phyloP scores from a whole-genome alignment of 2,329 filamentous ascomycete genomes.

The Periconia digitata region DNA sequence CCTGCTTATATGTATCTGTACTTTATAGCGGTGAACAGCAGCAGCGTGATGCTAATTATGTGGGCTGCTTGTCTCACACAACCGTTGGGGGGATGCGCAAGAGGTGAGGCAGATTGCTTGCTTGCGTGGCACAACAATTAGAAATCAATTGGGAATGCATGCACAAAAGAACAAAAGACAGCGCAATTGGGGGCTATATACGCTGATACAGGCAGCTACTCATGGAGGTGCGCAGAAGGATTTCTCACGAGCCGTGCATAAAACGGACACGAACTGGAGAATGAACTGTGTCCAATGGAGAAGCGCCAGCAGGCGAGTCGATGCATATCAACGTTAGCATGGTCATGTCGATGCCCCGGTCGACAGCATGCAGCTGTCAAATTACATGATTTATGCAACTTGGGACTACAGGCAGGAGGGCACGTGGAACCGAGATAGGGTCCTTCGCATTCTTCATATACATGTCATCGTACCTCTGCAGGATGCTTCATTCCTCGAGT shows the following conservation, averaged over 20 bases:
- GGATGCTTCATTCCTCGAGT: neutral
- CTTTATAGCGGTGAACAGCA: conserved; percentile 8
- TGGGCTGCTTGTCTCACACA: neutral
- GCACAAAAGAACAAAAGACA: conserved; percentile 27
- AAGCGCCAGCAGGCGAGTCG: conserved; percentile 33
- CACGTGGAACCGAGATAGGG: conserved; percentile 25
- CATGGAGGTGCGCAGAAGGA: conserved; percentile 16
- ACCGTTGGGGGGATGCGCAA: conserved; percentile 12
- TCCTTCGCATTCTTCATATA: conserved; percentile 15
- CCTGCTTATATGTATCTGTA: conserved; percentile 21
- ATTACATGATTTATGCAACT: neutral
- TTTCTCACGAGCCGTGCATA: conserved; percentile 29
- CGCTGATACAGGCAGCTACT: conserved; percentile 30
- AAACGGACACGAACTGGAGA: conserved; percentile 32
- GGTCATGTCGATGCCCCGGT: conserved; percentile 38
- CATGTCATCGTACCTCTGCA: neutral
- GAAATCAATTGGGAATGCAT: conserved; percentile 21
- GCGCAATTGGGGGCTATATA: conserved; percentile 40
- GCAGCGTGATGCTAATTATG: conserved; percentile 12
- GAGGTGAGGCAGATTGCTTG: conserved; percentile 31
- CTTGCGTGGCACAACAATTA: conserved; percentile 42
- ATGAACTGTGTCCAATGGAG: conserved; percentile 31
- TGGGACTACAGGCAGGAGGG: conserved; percentile 23
- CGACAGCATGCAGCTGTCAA: conserved; percentile 22
- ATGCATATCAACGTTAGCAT: conserved; percentile 31